Conservation (phyloP, 2,329 filamentous ascomycete species). For the Trichophyton equinum region DNA sequence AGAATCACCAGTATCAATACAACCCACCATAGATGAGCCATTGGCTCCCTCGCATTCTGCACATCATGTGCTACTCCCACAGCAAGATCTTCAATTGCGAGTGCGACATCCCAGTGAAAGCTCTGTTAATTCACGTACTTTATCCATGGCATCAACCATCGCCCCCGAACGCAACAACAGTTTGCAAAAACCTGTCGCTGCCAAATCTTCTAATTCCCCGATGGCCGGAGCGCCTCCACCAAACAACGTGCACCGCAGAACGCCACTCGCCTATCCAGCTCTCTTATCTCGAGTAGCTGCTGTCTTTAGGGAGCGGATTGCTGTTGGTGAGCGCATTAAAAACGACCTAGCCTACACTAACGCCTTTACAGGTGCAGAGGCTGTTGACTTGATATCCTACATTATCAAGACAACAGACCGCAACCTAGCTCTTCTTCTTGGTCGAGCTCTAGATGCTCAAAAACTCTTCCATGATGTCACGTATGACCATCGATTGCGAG, state of each 20-base stretch:
- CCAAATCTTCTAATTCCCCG: constrained; percentile 39
- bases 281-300: constrained; percentile 86
- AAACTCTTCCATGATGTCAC: constrained; percentile 99
- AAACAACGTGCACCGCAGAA: constrained; percentile 48
- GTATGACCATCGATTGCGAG: constrained; percentile 87
- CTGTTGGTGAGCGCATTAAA: constrained; percentile 78
- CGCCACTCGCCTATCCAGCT: constrained; percentile 86
- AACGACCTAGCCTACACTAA: constrained; percentile 96
- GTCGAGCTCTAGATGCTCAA: constrained; percentile 85
- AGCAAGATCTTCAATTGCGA: constrained; percentile 16
- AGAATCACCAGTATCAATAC: constrained; percentile 35
- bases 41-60: background rate
- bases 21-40: constrained; percentile 30
- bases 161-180: constrained; percentile 48
- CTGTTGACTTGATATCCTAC: constrained; percentile 87
- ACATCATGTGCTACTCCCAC: constrained; percentile 6
- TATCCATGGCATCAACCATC: constrained; percentile 76
- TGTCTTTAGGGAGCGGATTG: constrained; percentile 80
- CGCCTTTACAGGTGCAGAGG: constrained; percentile 88
- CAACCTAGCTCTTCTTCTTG: constrained; percentile 81
- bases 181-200: constrained; percentile 30
- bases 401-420: constrained; percentile 96
- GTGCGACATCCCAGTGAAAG: constrained; percentile 34
- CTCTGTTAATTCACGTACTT: constrained; percentile 47
- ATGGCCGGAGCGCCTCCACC: constrained; percentile 40